Evolutionary conservation across 1,284 basidiomycete genomes (phyloP).

Genomic region (Rhizoctonia solani): DNA sequence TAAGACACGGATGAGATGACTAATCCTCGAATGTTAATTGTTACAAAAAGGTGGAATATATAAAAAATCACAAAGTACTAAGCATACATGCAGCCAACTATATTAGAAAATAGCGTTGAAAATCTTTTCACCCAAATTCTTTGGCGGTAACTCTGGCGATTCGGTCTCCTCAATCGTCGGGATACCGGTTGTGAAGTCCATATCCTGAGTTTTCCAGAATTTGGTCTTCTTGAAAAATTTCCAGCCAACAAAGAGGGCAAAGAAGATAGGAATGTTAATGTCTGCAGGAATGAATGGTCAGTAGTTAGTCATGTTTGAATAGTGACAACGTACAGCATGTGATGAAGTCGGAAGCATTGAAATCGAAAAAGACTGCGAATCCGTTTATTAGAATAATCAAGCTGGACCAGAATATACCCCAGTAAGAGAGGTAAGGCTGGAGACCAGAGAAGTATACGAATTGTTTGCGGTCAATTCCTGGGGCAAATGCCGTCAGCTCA

Average conservation of each 20-base stretch:
- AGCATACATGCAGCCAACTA: conserved; percentile 3
- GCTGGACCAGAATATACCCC: conserved; percentile 39
- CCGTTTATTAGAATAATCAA: conserved; percentile 57
- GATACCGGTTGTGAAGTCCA: conserved; percentile 67
- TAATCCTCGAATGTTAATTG: not conserved
- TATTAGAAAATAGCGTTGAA: conserved; percentile 49
- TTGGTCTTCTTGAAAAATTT: conserved; percentile 60
- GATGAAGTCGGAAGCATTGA: conserved; percentile 62
- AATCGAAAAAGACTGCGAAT: conserved; percentile 64
- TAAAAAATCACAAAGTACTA: conserved; percentile 2
- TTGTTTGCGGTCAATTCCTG: conserved; percentile 54
- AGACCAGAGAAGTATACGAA: conserved; percentile 61
- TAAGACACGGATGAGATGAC: too few species aligned
- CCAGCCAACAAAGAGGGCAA: conserved; percentile 47
- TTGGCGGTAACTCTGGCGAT: conserved; percentile 49
- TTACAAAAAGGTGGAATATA: conserved; percentile 19
- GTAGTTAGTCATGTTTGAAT: conserved; percentile 38
- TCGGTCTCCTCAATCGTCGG: conserved; percentile 65
- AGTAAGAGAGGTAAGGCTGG: conserved; percentile 51
- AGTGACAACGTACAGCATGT: conserved; percentile 59
- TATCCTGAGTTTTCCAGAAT: conserved; percentile 56
- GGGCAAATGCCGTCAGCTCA: not conserved
- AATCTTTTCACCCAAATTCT: conserved; percentile 50
- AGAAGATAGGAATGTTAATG: conserved; percentile 40
- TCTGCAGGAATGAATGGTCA: conserved; percentile 12